A percentile compares a stretch with the other conserved stretches of the same genome.
Evolutionary conservation across 768 basidiomycete species (phyloP).

Genomic region (Xerocomus spinulosus): DNA sequence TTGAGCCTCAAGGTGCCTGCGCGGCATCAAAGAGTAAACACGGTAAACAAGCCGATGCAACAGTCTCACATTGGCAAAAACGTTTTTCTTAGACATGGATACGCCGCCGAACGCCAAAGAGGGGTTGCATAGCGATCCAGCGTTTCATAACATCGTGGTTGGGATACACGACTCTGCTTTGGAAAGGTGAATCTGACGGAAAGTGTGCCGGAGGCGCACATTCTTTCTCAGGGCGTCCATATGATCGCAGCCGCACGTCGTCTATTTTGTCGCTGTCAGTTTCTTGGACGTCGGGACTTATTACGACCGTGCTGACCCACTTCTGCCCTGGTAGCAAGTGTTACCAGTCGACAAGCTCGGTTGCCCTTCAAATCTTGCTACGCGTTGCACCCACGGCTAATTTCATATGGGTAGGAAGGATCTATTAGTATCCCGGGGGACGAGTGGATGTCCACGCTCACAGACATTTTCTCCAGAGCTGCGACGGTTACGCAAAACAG

Average conservation of each 20-base stretch:
- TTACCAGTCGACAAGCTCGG: too few species aligned
- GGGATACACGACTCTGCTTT: neutral
- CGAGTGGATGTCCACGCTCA: neutral
- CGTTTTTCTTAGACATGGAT: neutral
- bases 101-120: too few species aligned
- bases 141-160: neutral
- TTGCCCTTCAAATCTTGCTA: too few species aligned
- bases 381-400: neutral
- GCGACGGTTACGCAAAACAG: neutral
- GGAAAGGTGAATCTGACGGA: neutral
- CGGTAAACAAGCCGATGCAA: neutral
- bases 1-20: neutral
- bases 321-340: too few species aligned
- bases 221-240: neutral
- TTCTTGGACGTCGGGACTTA: neutral
- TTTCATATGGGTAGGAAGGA: neutral
- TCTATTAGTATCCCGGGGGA: neutral
- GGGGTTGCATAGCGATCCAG: too few species aligned
- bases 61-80: neutral
- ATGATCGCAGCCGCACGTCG: neutral
- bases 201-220: too few species aligned
- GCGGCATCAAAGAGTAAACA: neutral
- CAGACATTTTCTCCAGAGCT: neutral
- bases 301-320: neutral
- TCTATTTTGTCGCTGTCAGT: neutral